Conservation (phyloP, 2,329 filamentous ascomycete genomes). For the Verticillium longisporum region DNA sequence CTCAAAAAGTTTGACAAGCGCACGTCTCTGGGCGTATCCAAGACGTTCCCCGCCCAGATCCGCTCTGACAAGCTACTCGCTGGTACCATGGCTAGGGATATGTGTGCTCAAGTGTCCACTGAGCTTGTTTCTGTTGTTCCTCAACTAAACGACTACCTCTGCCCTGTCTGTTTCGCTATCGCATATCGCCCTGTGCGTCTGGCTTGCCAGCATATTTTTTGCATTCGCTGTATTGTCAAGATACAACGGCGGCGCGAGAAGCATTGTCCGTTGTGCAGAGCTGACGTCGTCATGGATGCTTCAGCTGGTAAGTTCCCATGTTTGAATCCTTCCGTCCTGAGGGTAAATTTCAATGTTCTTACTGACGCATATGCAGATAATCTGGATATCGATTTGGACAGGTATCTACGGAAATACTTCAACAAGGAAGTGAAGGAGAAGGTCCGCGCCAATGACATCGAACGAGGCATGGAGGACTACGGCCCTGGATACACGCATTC, state of each 20-base stretch:
- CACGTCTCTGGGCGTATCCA: slow-evolving; percentile 64
- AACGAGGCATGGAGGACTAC: slow-evolving; percentile 66
- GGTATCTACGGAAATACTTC: slow-evolving; percentile 70
- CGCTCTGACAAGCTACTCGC: slow-evolving; percentile 55
- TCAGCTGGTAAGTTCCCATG: slow-evolving; percentile 47
- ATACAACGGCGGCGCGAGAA: slow-evolving; percentile 65
- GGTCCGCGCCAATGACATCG: slow-evolving; percentile 66
- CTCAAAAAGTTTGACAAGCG: slow-evolving; percentile 89
- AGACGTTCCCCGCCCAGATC: slow-evolving; percentile 53
- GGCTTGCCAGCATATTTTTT: slow-evolving; percentile 70
- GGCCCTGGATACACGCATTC: slow-evolving; percentile 56
- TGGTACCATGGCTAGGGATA: slow-evolving; percentile 63
- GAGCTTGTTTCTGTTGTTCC: slow-evolving; percentile 69
- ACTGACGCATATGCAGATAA: slow-evolving; percentile 41
- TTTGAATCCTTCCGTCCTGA: background rate
- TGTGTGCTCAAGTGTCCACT: slow-evolving; percentile 67
- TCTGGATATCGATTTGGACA: slow-evolving; percentile 61
- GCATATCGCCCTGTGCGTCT: slow-evolving; percentile 78
- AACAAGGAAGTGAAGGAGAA: slow-evolving; percentile 63
- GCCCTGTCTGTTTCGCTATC: slow-evolving; percentile 72
- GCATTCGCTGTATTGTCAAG: slow-evolving; percentile 75
- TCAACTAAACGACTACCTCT: slow-evolving; percentile 77
- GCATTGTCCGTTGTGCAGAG: slow-evolving; percentile 70
- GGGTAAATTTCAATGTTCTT: too few relatives aligned
- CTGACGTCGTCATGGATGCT: slow-evolving; percentile 63